Conservation (phyloP, 495 filamentous ascomycete genomes). For the Bacidia rubella region DNA sequence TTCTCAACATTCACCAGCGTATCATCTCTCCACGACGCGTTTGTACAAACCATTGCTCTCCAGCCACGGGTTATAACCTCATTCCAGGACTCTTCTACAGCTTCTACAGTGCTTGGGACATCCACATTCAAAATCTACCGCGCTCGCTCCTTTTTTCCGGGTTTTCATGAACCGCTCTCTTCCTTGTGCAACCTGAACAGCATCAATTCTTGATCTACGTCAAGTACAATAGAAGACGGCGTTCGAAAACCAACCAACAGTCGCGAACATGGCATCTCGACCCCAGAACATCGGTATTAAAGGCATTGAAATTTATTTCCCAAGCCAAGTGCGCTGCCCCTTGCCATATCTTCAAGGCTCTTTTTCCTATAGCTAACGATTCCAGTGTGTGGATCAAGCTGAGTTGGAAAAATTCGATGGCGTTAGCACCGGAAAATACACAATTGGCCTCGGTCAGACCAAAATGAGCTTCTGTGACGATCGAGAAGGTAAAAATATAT, state of each 20-base stretch:
- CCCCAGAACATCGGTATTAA: constrained; percentile 98
- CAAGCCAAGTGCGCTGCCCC: constrained; percentile 60
- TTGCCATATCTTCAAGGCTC: constrained; percentile 5
- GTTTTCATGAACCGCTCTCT: too few relatives aligned
- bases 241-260: too few relatives aligned
- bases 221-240: too few relatives aligned
- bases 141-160: too few relatives aligned
- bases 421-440: constrained; percentile 89
- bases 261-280: constrained; percentile 61
- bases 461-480: constrained; percentile 99
- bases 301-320: constrained; percentile 98
- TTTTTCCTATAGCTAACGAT: too few relatives aligned
- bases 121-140: too few relatives aligned
- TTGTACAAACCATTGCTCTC: not conserved
- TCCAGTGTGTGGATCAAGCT: constrained; percentile 92
- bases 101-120: too few relatives aligned
- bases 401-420: constrained; percentile 98
- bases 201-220: too few relatives aligned
- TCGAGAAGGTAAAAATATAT: constrained; percentile 59
- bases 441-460: constrained; percentile 97
- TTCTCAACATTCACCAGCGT: not conserved
- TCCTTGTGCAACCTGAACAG: too few relatives aligned
- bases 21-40: not conserved
- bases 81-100: too few relatives aligned
- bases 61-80: not conserved